Base-by-base conservation (phyloP, 2,329 filamentous ascomycete species). In the Diplodia mutila region DNA sequence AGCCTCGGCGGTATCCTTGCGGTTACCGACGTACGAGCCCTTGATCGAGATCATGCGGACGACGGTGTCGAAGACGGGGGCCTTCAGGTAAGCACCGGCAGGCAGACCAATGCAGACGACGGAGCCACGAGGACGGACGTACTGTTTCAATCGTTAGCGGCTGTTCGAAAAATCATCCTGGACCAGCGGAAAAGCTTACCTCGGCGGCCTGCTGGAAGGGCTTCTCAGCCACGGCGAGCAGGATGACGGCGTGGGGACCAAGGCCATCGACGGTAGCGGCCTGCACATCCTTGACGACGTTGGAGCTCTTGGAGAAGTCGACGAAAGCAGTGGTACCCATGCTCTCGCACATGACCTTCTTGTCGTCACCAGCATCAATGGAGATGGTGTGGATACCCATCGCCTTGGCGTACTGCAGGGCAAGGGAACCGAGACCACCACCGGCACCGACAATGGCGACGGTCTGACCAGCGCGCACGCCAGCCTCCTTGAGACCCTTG, bases 181-280 rank as follows among this genome's bases (percentile, higher is more conserved):
- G 21, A 4, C 12, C 25, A 29, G 25, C 46, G 48, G 16, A 23
- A 70, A 46, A 25, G 51, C 37, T 63, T 64, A 67, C 66, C 51
- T 86, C 89, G 57, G 92, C 89, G 51, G 94, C 94, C 83, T 97
- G 94, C 83, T 97, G 93, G 89, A 97, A 97, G 65, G 94, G 94
- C 84, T 90, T 92, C 86, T 97, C 94, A 73, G 85, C 87, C 64
- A 92, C 93, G 69, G 94, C 94, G 69, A 97, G 88, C 53, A 97
- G 85, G 72, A 97, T 85, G 69, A 94, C 93, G 48, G 93, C 94
- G 75, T 97, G 91, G 5, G 94, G 93, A 64, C 94, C 94, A 18
- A 92, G 86, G 23, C 92, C 92, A 73, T 94, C 93, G 32, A 87
- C 81, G 1, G 92, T 96, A 32, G 90, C 89, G 55, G 88, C 89